Evolutionary conservation across 768 basidiomycete genomes (phyloP), one percentile per base, ranked within the genome.

Genomic region (Phallus indusiatus): DNA sequence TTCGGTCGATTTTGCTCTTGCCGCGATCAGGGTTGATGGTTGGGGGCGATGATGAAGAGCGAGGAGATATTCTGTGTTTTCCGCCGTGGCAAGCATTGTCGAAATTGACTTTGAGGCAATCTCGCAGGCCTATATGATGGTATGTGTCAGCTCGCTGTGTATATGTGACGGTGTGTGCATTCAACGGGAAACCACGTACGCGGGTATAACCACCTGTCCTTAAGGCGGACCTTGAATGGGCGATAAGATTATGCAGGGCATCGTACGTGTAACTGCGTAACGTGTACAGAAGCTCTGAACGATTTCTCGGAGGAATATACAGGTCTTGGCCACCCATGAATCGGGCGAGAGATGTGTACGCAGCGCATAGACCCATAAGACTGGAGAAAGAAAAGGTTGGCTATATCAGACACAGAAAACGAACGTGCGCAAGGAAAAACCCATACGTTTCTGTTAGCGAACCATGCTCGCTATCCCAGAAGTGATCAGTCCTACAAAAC

Each of bases 161-260:
- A 78, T 77, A 58, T 28, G 11, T 2, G 1, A 12, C 11, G 35
- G 58, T 28, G 11, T 28, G 33, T 1, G 17, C 37, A 28, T n/a
- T n/a, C n/a, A n/a, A n/a, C n/a, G n/a, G n/a, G n/a, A 28, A 28
- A 7, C 21, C 11, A 74, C 80, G 63, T 66, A 82, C 80, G 64
- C 78, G 72, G 58, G 75, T 75, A 62, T 82, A 82, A 35, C 81
- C 80, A 14, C 80, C 82, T 1, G 79, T 76, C 61, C 82, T 78
- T 16, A 89, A 73, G 17, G 81, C 73, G 18, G 82, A 80, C 49
- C 83, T 83, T 65, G 85, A 83, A 60, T 78, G 78, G 17, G 89
- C 75, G 66, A 91, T 88, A 9, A 81, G 80, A 66, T 90, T 91
- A 69, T 91, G 90, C 56, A 91, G 88, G 11, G 83, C 81, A 62